Evolutionary conservation across 2,329 filamentous ascomycete genomes (phyloP).

Genomic region (Pseudogymnoascus sp.): DNA sequence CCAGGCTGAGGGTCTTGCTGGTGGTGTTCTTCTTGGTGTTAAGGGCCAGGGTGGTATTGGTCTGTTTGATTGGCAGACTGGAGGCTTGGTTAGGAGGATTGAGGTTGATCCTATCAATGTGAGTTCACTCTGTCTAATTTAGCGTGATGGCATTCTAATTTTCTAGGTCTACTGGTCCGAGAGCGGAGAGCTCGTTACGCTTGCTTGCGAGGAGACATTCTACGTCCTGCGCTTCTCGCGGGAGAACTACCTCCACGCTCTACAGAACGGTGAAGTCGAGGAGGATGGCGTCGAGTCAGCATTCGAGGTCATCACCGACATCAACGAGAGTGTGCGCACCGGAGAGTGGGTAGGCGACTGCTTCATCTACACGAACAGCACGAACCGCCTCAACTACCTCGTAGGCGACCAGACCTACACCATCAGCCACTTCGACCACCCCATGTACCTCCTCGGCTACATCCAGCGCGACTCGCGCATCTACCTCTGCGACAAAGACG

Average conservation of each 20-base stretch:
- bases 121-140: not conserved
- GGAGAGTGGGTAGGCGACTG: conserved; percentile 98
- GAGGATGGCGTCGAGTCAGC: conserved; percentile 90
- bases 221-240: conserved; percentile 90
- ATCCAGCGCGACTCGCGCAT: conserved; percentile 91
- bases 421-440: conserved; percentile 90
- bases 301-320: conserved; percentile 93
- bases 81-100: conserved; percentile 82
- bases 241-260: conserved; percentile 77
- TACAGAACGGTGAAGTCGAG: conserved; percentile 76
- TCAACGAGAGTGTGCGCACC: conserved; percentile 86
- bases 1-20: conserved; percentile 83
- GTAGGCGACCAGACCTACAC: conserved; percentile 98
- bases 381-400: conserved; percentile 94
- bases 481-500: conserved; percentile 93
- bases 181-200: conserved; percentile 82
- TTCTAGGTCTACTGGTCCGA: conserved; percentile 90
- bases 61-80: conserved; percentile 93
- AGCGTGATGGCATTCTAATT: conserved; percentile 10
- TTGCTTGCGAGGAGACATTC: conserved; percentile 91
- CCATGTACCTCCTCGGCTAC: conserved; percentile 92
- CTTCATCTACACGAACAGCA: conserved; percentile 97
- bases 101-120: conserved; percentile 60
- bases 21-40: conserved; percentile 85
- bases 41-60: conserved; percentile 92